Evolutionary conservation across 257 asterid genomes (phyloP).

Genomic region (Coffea eugenioides): DNA sequence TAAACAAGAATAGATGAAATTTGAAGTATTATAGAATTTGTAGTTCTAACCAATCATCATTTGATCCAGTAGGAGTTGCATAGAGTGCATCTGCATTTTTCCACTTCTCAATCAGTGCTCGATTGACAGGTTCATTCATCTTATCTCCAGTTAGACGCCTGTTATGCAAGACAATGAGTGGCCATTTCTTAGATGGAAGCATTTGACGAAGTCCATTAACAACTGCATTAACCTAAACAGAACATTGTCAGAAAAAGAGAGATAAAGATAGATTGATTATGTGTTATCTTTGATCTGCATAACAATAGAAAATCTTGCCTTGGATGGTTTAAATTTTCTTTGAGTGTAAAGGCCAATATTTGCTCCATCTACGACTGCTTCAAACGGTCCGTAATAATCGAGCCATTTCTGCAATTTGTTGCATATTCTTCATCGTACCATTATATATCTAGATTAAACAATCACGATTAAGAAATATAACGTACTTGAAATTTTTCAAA

Average conservation of each 20-base stretch:
- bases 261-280: neutral
- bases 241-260: conserved; percentile 5
- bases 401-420: conserved; percentile 77
- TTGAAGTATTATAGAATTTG: neutral
- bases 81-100: conserved; percentile 69
- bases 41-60: conserved; percentile 79
- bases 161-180: conserved; percentile 74
- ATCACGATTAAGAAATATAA: conserved; percentile 10
- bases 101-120: conserved; percentile 64
- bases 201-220: conserved; percentile 79
- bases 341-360: conserved; percentile 80
- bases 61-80: conserved; percentile 93
- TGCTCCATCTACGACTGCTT: conserved; percentile 87
- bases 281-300: conserved; percentile 1
- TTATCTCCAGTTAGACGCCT: conserved; percentile 69
- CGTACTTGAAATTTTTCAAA: conserved; percentile 84
- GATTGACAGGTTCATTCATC: conserved; percentile 63
- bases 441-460: conserved; percentile 15
- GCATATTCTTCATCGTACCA: conserved; percentile 21
- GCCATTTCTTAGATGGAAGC: conserved; percentile 83
- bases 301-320: conserved; percentile 44
- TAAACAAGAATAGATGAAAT: neutral
- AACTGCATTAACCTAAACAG: conserved; percentile 58
- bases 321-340: conserved; percentile 59
- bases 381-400: conserved; percentile 80